phyloP scores from a whole-genome alignment of 1,284 basidiomycete species.

The Ustilago hordei region DNA sequence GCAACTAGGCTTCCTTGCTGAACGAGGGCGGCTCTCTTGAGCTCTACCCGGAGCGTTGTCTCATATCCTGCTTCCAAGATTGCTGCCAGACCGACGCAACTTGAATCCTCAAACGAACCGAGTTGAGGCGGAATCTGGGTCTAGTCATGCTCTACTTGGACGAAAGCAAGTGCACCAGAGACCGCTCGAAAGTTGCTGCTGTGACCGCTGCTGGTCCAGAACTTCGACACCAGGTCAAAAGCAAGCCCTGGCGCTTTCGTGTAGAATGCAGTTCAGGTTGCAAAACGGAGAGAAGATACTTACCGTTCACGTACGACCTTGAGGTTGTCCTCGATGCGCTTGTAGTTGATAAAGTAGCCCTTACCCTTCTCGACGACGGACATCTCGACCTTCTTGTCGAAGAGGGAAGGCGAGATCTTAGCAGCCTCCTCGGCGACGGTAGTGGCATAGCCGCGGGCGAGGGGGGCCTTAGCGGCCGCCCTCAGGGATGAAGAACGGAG shows the following conservation, averaged over 20 bases:
- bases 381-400: slow-evolving; percentile 69
- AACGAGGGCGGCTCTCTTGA: too few species aligned
- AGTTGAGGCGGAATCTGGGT: too few species aligned
- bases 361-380: slow-evolving; percentile 67
- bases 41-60: too few species aligned
- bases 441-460: slow-evolving; percentile 65
- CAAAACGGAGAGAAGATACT: slow-evolving; percentile 17
- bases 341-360: slow-evolving; percentile 69
- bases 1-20: too few species aligned
- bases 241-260: not conserved
- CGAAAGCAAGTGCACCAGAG: too few species aligned
- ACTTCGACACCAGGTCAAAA: too few species aligned
- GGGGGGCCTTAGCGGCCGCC: slow-evolving; percentile 52
- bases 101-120: too few species aligned
- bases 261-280: not conserved
- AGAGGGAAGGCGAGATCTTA: slow-evolving; percentile 58
- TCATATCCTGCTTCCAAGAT: too few species aligned
- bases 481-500: slow-evolving; percentile 52
- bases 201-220: too few species aligned
- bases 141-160: too few species aligned
- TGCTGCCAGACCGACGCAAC: too few species aligned
- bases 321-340: slow-evolving; percentile 68
- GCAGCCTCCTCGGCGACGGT: slow-evolving; percentile 66
- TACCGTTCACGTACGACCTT: slow-evolving; percentile 67
- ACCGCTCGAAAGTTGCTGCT: too few species aligned